Conservation (phyloP, 2,329 filamentous ascomycete species). For the Penicillium sp. region DNA sequence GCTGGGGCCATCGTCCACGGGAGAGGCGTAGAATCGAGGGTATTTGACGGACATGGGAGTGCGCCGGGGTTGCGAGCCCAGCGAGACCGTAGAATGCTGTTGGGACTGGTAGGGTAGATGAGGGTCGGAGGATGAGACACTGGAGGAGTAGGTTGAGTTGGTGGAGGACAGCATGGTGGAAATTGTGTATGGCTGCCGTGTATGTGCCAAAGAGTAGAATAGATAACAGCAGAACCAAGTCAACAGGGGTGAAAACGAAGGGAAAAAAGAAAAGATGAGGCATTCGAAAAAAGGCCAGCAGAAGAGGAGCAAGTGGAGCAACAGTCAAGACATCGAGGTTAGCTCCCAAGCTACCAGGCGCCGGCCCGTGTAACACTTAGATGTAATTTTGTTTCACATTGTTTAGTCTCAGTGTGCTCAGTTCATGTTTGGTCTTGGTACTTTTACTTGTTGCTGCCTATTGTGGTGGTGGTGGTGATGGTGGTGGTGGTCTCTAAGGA, state of each 20-base stretch:
- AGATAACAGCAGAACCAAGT: not conserved
- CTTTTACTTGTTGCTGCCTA: not conserved
- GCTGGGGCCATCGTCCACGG: slow-evolving; percentile 33
- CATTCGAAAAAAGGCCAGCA: slow-evolving; percentile 29
- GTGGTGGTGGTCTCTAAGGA: too few relatives aligned
- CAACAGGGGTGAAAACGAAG: too few relatives aligned
- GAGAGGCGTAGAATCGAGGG: slow-evolving; percentile 41
- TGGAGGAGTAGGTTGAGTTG: slow-evolving; percentile 34
- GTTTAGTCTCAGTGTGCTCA: not conserved
- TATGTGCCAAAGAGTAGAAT: not conserved
- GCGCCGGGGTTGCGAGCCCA: slow-evolving; percentile 25
- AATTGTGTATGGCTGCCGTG: too few relatives aligned
- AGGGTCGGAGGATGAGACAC: slow-evolving; percentile 32
- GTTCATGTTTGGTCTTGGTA: not conserved
- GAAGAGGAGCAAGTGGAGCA: slow-evolving; percentile 17
- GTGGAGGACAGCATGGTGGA: slow-evolving; percentile 31
- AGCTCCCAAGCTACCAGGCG: slow-evolving; percentile 21
- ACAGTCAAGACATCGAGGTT: slow-evolving; percentile 29
- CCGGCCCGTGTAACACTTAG: slow-evolving; percentile 29
- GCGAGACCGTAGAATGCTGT: slow-evolving; percentile 26
- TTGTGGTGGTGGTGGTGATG: too few relatives aligned
- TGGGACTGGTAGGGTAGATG: slow-evolving; percentile 33
- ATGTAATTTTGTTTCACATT: slow-evolving; percentile 25
- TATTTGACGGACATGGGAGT: slow-evolving; percentile 26
- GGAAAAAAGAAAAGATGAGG: not conserved